Evolutionary conservation across 139 green algal species (phyloP).

Genomic region (Cymbomonas tetramitiformis): DNA sequence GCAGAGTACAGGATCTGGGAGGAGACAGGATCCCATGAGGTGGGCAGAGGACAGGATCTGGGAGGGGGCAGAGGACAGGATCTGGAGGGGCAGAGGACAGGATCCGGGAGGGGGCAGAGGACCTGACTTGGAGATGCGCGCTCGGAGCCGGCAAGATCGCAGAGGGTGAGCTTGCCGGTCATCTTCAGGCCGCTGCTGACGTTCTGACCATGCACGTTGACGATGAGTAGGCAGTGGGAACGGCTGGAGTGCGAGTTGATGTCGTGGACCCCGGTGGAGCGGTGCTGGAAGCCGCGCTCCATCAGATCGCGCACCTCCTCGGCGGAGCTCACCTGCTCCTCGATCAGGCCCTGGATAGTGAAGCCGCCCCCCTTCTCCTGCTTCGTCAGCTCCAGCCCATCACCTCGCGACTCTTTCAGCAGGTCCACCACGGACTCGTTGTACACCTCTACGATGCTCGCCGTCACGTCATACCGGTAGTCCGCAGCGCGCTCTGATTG

Average conservation of each 20-base stretch:
- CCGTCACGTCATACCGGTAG: neutral
- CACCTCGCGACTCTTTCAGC: conserved; percentile 8
- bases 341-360: conserved; percentile 21
- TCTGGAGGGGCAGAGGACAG: too few species aligned
- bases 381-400: conserved; percentile 22
- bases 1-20: too few species aligned
- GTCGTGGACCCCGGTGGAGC: neutral
- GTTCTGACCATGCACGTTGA: neutral
- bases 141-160: conserved; percentile 88
- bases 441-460: conserved; percentile 32
- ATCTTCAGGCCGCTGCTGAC: conserved; percentile 22
- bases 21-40: too few species aligned
- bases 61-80: too few species aligned
- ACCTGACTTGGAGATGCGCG: too few species aligned
- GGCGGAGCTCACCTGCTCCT: conserved; percentile 13
- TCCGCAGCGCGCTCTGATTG: conserved; percentile 29
- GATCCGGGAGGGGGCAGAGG: too few species aligned
- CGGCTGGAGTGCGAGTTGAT: conserved; percentile 26
- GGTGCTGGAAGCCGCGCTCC: conserved; percentile 2
- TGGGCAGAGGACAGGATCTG: too few species aligned
- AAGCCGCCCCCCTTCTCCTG: conserved; percentile 9
- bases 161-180: conserved; percentile 70
- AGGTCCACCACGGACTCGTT: conserved; percentile 33
- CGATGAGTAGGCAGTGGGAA: conserved; percentile 22
- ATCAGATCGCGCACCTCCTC: conserved; percentile 26